phyloP scores from a whole-genome alignment of 129 eudicot species.

The Artemisia tridentata region DNA sequence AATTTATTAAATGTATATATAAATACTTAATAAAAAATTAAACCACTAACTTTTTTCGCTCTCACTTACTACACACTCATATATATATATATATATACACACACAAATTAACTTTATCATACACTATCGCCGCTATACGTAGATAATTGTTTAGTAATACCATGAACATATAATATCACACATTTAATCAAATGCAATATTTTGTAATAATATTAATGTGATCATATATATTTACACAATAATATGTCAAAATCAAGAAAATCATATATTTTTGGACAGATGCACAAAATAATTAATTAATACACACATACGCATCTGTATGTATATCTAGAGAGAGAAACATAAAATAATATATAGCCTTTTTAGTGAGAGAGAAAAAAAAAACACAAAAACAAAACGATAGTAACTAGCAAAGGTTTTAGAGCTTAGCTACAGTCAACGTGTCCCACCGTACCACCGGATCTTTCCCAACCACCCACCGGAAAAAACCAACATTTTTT shows the following conservation, averaged over 20 bases:
- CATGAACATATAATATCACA: neutral
- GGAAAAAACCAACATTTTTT: neutral
- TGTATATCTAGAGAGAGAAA: slow-evolving; percentile 32
- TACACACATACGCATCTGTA: slow-evolving; percentile 32
- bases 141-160: too few relatives aligned
- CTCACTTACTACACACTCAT: too few relatives aligned
- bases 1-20: too few relatives aligned
- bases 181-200: neutral
- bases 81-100: too few relatives aligned
- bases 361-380: slow-evolving; percentile 11
- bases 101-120: too few relatives aligned
- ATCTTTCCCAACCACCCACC: slow-evolving; percentile 21
- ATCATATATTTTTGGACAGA: slow-evolving; percentile 33
- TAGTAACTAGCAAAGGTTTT: slow-evolving; percentile 18
- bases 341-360: neutral
- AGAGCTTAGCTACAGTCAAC: slow-evolving; percentile 37
- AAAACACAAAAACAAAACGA: neutral
- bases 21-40: too few relatives aligned
- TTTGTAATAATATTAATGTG: too few relatives aligned
- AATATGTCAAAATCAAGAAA: slow-evolving; percentile 15
- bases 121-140: too few relatives aligned
- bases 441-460: slow-evolving; percentile 32
- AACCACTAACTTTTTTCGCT: too few relatives aligned
- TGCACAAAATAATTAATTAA: slow-evolving; percentile 2
- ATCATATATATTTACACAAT: slow-evolving; percentile 12